These are phyloP conservation scores for Naegleria fowleri DNA, from an alignment of 208 protist genomes.

Conservation along the genomic window DNA sequence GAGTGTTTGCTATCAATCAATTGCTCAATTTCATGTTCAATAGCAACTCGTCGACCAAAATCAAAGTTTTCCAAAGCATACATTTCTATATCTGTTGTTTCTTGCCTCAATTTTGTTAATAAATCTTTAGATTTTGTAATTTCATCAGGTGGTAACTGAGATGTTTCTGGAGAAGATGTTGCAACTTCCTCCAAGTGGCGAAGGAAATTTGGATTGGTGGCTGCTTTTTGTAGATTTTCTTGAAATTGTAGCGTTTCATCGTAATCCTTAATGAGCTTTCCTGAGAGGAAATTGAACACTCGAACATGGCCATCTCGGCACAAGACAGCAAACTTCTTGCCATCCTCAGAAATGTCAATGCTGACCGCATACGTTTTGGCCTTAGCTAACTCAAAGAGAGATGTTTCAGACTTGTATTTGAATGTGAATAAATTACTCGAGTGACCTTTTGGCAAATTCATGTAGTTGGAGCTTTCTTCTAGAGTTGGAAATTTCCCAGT, in stretches of 20 bases:
- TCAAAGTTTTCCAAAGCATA: constrained; percentile 69
- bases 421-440: constrained; percentile 21
- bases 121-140: constrained; percentile 7
- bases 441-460: not conserved
- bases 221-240: constrained; percentile 42
- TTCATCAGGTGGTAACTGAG: not conserved
- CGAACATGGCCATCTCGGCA: constrained; percentile 42
- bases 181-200: not conserved
- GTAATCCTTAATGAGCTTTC: constrained; percentile 57
- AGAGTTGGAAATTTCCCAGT: constrained; percentile 26
- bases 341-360: constrained; percentile 52
- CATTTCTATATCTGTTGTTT: constrained; percentile 25
- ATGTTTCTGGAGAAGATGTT: not conserved
- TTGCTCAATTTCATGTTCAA: constrained; percentile 51
- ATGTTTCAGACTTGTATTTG: constrained; percentile 64
- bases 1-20: not conserved
- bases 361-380: constrained; percentile 48
- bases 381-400: constrained; percentile 70
- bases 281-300: constrained; percentile 54
- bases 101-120: constrained; percentile 10
- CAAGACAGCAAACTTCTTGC: constrained; percentile 54
- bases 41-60: constrained; percentile 69
- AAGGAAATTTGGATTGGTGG: not conserved
- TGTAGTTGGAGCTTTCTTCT: constrained; percentile 41
- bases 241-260: constrained; percentile 52